A percentile compares a stretch with the other conserved stretches of the same genome.
Evolutionary conservation across 2,329 filamentous ascomycete species (phyloP).

Genomic region (Exophiala sp.): DNA sequence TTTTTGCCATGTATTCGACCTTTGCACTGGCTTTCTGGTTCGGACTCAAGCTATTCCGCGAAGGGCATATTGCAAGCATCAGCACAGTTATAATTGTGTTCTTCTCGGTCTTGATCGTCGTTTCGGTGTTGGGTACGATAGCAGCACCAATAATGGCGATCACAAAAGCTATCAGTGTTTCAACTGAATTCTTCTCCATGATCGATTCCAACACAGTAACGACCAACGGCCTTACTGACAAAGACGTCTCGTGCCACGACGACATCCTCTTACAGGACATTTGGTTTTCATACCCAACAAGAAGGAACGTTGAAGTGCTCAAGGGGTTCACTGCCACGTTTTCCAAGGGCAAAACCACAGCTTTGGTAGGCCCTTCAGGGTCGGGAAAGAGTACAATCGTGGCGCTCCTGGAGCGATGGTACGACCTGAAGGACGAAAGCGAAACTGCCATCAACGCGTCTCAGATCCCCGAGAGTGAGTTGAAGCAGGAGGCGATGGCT

Average conservation of each 20-base stretch:
- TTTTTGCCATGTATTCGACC: slow-evolving; percentile 38
- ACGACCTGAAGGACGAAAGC: slow-evolving; percentile 29
- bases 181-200: slow-evolving; percentile 73
- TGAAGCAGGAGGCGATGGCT: neutral
- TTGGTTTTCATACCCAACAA: slow-evolving; percentile 67
- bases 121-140: slow-evolving; percentile 37
- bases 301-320: slow-evolving; percentile 36
- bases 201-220: slow-evolving; percentile 62
- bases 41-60: slow-evolving; percentile 34
- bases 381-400: slow-evolving; percentile 48
- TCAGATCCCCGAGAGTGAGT: slow-evolving; percentile 1
- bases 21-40: slow-evolving; percentile 40
- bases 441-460: neutral
- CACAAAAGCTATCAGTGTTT: slow-evolving; percentile 74
- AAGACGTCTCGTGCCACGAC: slow-evolving; percentile 58
- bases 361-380: slow-evolving; percentile 45
- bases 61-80: slow-evolving; percentile 35
- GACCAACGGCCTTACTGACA: slow-evolving; percentile 36
- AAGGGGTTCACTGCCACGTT: slow-evolving; percentile 35
- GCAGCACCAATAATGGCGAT: slow-evolving; percentile 36
- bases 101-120: slow-evolving; percentile 42
- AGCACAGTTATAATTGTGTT: slow-evolving; percentile 39
- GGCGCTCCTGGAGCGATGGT: slow-evolving; percentile 43
- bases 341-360: slow-evolving; percentile 38
- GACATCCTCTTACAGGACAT: slow-evolving; percentile 63